phyloP scores from a whole-genome alignment of 805 yeast genomes.

The Saccharomyces paradoxus region DNA sequence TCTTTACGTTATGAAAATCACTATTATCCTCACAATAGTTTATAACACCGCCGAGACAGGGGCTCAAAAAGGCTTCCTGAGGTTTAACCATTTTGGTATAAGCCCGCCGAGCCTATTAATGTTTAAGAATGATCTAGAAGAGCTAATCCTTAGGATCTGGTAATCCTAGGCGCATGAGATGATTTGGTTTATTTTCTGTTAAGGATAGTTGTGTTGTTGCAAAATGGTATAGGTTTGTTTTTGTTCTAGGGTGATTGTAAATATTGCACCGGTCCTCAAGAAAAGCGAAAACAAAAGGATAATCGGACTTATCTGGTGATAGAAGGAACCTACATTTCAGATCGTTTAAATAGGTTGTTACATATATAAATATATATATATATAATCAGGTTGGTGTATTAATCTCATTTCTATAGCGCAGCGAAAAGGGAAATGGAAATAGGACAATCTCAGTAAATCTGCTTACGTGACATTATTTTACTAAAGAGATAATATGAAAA shows the following conservation, averaged over 20 bases:
- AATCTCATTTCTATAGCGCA: neutral
- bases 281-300: constrained; percentile 1
- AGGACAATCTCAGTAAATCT: neutral
- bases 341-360: neutral
- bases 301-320: neutral
- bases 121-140: neutral
- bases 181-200: neutral
- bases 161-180: neutral
- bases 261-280: neutral
- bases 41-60: neutral
- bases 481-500: neutral
- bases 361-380: neutral
- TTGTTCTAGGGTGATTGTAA: neutral
- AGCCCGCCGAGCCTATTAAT: neutral
- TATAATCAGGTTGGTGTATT: neutral
- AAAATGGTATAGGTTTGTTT: neutral
- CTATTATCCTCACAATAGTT: neutral
- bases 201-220: neutral
- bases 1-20: neutral
- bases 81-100: neutral
- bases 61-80: neutral
- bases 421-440: neutral
- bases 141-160: neutral
- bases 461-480: neutral
- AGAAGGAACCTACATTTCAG: neutral